These are phyloP conservation scores for Heritiera fomes DNA, from an alignment of 345 rosid genomes.

Conservation along the genomic window DNA sequence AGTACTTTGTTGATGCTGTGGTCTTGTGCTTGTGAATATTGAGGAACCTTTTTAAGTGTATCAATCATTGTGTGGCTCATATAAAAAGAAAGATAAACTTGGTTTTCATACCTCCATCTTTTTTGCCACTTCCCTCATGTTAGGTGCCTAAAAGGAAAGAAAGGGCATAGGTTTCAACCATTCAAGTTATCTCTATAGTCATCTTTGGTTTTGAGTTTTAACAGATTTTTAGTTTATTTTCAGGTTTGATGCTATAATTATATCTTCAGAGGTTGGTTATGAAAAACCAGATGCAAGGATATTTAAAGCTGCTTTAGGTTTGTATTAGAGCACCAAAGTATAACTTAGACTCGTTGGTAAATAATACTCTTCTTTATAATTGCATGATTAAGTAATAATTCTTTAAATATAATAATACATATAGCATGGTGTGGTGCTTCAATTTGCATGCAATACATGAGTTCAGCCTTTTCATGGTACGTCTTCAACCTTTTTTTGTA, in stretches of 20 bases:
- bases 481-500: no score
- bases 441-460: background rate
- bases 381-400: background rate
- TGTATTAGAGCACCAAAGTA: background rate
- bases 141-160: background rate
- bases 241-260: conserved; percentile 81
- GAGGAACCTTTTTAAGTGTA: background rate
- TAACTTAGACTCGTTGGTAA: background rate
- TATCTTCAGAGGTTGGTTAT: conserved; percentile 82
- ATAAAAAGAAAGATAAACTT: background rate
- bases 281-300: conserved; percentile 82
- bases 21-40: background rate
- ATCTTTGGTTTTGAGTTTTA: background rate
- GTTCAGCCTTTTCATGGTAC: no score
- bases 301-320: conserved; percentile 78
- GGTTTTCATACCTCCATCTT: background rate
- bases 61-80: background rate
- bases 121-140: background rate
- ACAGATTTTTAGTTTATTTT: conserved; percentile 3
- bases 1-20: background rate
- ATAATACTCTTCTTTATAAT: background rate
- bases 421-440: background rate
- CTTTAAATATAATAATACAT: background rate
- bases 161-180: background rate
- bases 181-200: background rate